Evolutionary conservation across 73 alveolate species (phyloP).

Genomic region (Tetrahymena borealis): DNA sequence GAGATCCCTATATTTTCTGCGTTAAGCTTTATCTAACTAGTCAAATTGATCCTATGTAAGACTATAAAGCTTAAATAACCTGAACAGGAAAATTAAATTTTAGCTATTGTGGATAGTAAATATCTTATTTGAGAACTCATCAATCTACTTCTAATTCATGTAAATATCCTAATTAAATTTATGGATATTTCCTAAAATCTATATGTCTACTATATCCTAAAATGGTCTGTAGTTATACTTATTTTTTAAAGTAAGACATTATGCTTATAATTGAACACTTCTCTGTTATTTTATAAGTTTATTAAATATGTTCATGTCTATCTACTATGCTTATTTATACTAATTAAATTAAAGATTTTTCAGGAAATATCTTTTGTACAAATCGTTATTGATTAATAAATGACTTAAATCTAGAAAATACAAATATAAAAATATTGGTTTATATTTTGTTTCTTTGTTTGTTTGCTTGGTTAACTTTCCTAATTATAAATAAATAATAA

Average conservation of each 20-base stretch:
- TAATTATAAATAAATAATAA: no score
- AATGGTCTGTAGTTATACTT: not conserved
- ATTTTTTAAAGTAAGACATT: not conserved
- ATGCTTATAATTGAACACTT: not conserved
- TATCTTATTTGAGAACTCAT: not conserved
- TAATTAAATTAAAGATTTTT: not conserved
- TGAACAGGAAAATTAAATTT: not conserved
- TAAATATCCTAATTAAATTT: not conserved
- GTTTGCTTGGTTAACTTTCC: no score
- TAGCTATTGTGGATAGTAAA: not conserved
- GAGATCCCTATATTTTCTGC: not conserved
- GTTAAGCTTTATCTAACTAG: not conserved
- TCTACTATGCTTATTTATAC: not conserved
- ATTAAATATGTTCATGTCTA: not conserved
- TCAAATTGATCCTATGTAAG: not conserved
- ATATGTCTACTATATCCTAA: not conserved
- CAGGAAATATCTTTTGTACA: not conserved
- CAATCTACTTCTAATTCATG: not conserved
- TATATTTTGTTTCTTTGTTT: no score
- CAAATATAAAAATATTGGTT: no score
- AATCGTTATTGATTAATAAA: no score
- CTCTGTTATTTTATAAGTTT: not conserved
- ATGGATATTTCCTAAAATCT: not conserved
- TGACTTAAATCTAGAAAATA: no score
- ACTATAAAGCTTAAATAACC: not conserved